Evolutionary conservation across 2,329 filamentous ascomycete genomes (phyloP), one percentile per base, ranked within the genome.

Genomic region (Aspergillus niger): DNA sequence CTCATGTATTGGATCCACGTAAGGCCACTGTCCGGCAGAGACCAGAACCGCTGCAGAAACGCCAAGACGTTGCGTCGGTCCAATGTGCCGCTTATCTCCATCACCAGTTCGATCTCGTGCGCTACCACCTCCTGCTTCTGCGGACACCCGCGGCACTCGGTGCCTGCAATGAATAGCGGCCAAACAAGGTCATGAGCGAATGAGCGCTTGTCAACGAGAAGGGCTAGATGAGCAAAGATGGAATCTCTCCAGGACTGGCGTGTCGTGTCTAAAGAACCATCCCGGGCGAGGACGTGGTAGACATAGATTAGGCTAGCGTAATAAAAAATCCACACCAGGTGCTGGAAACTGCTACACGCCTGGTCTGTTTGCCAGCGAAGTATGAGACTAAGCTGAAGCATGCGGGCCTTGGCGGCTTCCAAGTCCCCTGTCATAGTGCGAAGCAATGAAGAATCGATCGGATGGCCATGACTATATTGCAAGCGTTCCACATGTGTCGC

Each of bases 161-260:
- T 67, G 8, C 70, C 69, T 3, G 67, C 64, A 22, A 71, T 63
- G n/a, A 72, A 71, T 1, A 70, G 47, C 13, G 69, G 70, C 70
- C 70, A 72, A 32, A 70, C 66, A 3, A 72, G 61, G 47, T 72
- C 66, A 17, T 72, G 69, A 5, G 65, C 64, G 38, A 70, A 66
- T 32, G 59, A 61, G 22, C 52, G 55, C 20, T 49, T 57, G 49
- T 44, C 44, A 5, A 57, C 66, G 30, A 56, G 38, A 44, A 32
- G 48, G 38, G n/a, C 55, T 13, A 63, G 36, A 32, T 57, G 41
- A 6, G 28, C 28, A 2, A 67, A 48, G 8, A 69, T 60, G 4
- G 60, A 39, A 15, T 60, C 55, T 10, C 58, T 55, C n/a, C 55
- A 63, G 3, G 7, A 11, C 22, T 11, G 54, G 11, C 58, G 54